Evolutionary conservation across 140 eudicot genomes (phyloP).

Genomic region (Senecio squalidus): DNA sequence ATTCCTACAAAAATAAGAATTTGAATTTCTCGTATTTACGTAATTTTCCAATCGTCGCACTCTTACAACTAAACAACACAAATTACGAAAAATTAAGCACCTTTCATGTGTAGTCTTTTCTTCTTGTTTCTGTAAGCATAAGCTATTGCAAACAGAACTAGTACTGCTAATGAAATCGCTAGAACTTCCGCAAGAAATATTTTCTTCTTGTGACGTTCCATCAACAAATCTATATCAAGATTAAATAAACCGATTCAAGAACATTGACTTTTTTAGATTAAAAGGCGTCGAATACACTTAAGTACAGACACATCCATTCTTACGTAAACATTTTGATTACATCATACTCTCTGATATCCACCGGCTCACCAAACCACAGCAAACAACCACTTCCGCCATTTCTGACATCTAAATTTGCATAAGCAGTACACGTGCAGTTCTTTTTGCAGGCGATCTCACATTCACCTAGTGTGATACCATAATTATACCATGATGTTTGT

Average conservation of each 20-base stretch:
- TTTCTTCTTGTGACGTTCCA: neutral
- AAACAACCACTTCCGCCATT: constrained; percentile 26
- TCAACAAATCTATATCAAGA: no score
- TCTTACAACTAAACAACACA: no score
- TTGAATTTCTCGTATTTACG: no score
- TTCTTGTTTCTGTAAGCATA: constrained; percentile 4
- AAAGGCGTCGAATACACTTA: no score
- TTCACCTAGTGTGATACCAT: constrained; percentile 17
- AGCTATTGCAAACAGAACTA: constrained; percentile 16
- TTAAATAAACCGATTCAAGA: neutral
- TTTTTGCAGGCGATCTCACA: constrained; percentile 21
- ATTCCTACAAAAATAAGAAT: neutral
- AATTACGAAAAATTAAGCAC: no score
- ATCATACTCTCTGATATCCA: constrained; percentile 16
- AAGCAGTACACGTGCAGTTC: constrained; percentile 23
- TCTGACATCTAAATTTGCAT: constrained; percentile 6
- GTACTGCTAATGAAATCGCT: neutral
- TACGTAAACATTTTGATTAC: constrained; percentile 16
- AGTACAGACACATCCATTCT: constrained; percentile 17
- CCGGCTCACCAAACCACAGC: constrained; percentile 15
- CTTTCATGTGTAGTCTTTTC: constrained; percentile 6
- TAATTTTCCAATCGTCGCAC: no score
- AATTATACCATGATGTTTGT: constrained; percentile 10
- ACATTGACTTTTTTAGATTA: neutral
- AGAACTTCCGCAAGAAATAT: neutral